These are phyloP conservation scores for Neoascochyta sp. DNA, from an alignment of 2,329 filamentous ascomycete species.

Conservation along the genomic window DNA sequence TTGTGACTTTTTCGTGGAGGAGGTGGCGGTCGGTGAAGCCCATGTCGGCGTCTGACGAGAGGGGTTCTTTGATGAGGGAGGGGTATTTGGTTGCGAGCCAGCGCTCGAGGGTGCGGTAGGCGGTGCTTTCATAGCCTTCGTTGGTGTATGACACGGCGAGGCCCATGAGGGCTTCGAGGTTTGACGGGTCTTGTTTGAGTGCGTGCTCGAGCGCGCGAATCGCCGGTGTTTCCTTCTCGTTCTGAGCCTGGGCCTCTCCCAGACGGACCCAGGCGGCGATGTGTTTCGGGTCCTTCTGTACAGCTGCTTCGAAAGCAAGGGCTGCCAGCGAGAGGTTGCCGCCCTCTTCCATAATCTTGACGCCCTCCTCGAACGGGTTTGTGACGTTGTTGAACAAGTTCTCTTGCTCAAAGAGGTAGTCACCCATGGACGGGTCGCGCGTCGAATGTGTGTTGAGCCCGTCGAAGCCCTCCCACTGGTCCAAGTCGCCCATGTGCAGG, in stretches of 20 bases:
- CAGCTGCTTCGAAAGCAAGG: slow-evolving; percentile 90
- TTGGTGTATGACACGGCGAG: slow-evolving; percentile 97
- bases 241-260: slow-evolving; percentile 90
- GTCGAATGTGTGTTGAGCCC: slow-evolving; percentile 63
- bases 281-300: slow-evolving; percentile 82
- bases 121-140: slow-evolving; percentile 95
- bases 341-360: slow-evolving; percentile 88
- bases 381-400: slow-evolving; percentile 79
- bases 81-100: slow-evolving; percentile 98
- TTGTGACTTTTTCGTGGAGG: slow-evolving; percentile 85
- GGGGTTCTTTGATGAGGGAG: slow-evolving; percentile 66
- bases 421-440: slow-evolving; percentile 73
- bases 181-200: slow-evolving; percentile 79
- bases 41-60: slow-evolving; percentile 75
- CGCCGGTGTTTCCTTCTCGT: slow-evolving; percentile 95
- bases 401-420: slow-evolving; percentile 92
- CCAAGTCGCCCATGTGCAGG: slow-evolving; percentile 65
- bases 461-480: slow-evolving; percentile 78
- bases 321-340: slow-evolving; percentile 92
- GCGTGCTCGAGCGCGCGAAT: slow-evolving; percentile 92
- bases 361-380: slow-evolving; percentile 88
- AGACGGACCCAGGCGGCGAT: slow-evolving; percentile 92
- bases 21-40: slow-evolving; percentile 91
- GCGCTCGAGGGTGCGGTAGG: slow-evolving; percentile 91
- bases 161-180: slow-evolving; percentile 88